A percentile compares a stretch with the other conserved stretches of the same genome.
phyloP scores from a whole-genome alignment of 441 rosid genomes.

The Biscutella laevigata region DNA sequence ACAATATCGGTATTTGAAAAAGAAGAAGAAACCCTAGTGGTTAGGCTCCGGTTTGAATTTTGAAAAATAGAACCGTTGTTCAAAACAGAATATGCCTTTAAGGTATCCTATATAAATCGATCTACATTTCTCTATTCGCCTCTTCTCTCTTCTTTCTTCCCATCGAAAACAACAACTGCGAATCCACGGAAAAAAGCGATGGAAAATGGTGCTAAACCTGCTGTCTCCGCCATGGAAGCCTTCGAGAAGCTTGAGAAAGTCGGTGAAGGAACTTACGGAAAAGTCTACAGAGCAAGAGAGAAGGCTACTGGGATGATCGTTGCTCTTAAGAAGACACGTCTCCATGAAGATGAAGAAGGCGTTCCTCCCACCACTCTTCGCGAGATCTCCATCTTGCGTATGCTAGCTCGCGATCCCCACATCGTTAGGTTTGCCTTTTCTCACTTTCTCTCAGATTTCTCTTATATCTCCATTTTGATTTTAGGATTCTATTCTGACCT shows the following conservation, averaged over 20 bases:
- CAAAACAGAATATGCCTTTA: too few relatives aligned
- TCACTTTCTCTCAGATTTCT: background rate
- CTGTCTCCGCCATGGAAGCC: constrained; percentile 67
- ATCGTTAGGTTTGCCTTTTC: constrained; percentile 51
- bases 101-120: too few relatives aligned
- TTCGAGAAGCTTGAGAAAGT: constrained; percentile 98
- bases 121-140: background rate
- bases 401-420: constrained; percentile 96
- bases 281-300: constrained; percentile 90
- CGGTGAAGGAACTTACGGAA: constrained; percentile 95
- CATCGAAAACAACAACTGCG: too few relatives aligned
- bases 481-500: too few relatives aligned
- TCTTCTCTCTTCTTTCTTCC: too few relatives aligned
- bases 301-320: constrained; percentile 86
- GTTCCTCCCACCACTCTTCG: constrained; percentile 98
- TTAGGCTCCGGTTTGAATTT: background rate
- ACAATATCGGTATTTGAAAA: background rate
- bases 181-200: too few relatives aligned
- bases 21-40: too few relatives aligned
- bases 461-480: background rate
- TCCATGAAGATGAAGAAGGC: constrained; percentile 97
- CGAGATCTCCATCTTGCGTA: constrained; percentile 94
- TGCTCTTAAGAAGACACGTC: constrained; percentile 95
- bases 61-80: background rate
- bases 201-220: constrained; percentile 30